Base-by-base conservation (phyloP, 352 stramenopile species). In the Peronospora belbahrii region DNA sequence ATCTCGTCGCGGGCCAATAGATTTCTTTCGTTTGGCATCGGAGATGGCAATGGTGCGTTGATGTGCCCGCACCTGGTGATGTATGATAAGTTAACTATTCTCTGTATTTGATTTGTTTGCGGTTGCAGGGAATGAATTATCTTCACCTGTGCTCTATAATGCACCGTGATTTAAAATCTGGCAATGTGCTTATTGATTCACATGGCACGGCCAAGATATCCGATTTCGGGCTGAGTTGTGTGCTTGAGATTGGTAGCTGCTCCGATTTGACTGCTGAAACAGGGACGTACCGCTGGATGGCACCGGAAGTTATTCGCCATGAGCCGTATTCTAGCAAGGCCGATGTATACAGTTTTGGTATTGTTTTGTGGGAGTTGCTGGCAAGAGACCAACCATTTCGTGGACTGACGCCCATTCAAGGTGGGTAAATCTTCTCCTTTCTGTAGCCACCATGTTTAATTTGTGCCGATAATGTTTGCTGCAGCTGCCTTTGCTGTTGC, bases 161-260 rank as follows among this genome's bases (percentile, higher is more conserved):
- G 65, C 94, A 98, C 62, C 85, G 94, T 40, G 94, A 98, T 69
- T 67, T 98, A 25, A 97, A 97, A 67, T 95, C 94, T n/a, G 88
- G 94, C 17, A 98, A 97, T 64, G 75, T 98, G 25, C 59, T 95
- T 11, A 70, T 95, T 14, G 81, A 93, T 59, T 71, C 66, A 2
- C 78, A 91, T 37, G 74, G 74, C 27, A 88, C 75, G 3, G 78
- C 84, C 38, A 94, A 95, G 52, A 91, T 95, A 34, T 92, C 82
- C 8, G 84, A 95, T 50, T 95, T 95, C 64, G 81, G 82, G 2
- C 57, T 95, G 33, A 93, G 82, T 23, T 91, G 80, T 28, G 77
- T 89, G 38, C 64, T 93, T 10, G 79, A 93, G 38, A 85, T 89
- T 15, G 77, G 73, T 10, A 74, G 65, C 24, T 86, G 74, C 24